Evolutionary conservation across 2,329 filamentous ascomycete genomes (phyloP), one percentile per base, ranked within the genome.

Genomic region (Aureobasidium sp.): DNA sequence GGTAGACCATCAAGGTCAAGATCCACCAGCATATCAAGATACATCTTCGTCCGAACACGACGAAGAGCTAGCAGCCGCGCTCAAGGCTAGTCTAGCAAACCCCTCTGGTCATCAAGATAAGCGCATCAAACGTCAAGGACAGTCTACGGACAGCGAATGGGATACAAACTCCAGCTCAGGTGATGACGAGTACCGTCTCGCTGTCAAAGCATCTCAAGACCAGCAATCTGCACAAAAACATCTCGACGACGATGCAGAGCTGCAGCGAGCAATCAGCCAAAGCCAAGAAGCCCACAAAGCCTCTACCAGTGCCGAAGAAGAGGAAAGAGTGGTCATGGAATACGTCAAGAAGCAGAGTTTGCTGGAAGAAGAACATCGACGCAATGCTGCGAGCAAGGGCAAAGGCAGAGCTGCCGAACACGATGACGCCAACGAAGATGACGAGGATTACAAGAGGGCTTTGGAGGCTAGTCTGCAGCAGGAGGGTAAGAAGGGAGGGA

Each of bases 301-400:
- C 61, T 9, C n/a, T 1, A 48, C 42, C 11, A 48, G 24, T 8
- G 71, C 70, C 68, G 71, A 73, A 79, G 82, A 29, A 72, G 88
- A 91, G 69, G 88, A 92, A 70, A 83, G 90, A 61, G 84, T 88
- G 62, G 83, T 91, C 9, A 72, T 92, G 70, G 87, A 91, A 68
- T 91, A 90, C 72, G 81, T 91, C 44, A 89, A 87, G 78, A 88
- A 85, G 76, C 87, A 91, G 76, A 91, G 87, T 71, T 70, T 90
- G 45, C 79, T 82, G 0, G 89, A 93, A 73, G 85, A 86, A 66
- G 79, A 85, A 70, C 74, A 78, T 66, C 66, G 69, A 45, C n/a
- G 15, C 5, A 68, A 62, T 60, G 64, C 62, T 62, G 65, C 63
- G 61, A 65, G 64, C 59, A 65, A 64, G 67, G 74, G 70, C 5